These are phyloP conservation scores for Globisporangium apiculatum DNA, from an alignment of 352 stramenopile genomes.

Conservation along the genomic window DNA sequence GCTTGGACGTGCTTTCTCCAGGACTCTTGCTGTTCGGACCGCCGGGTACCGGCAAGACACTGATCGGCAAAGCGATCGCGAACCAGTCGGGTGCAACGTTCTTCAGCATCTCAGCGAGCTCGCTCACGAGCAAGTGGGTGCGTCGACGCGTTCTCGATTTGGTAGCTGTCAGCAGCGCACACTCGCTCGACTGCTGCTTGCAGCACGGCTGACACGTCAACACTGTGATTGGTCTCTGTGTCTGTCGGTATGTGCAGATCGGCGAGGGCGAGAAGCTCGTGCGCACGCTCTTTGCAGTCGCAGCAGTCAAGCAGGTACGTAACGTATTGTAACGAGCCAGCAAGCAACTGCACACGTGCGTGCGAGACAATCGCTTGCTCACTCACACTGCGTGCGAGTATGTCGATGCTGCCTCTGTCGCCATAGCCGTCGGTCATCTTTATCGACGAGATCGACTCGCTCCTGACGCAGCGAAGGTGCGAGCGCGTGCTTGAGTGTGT, in stretches of 20 bases:
- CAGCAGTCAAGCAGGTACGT: conserved; percentile 82
- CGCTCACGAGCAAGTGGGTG: conserved; percentile 98
- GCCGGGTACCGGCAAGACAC: conserved; percentile 95
- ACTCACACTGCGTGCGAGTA: too few species aligned
- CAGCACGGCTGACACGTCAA: too few species aligned
- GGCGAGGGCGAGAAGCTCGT: conserved; percentile 98
- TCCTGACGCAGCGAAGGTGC: conserved; percentile 93
- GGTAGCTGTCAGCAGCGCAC: neutral
- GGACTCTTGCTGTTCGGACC: conserved; percentile 95
- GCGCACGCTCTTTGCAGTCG: conserved; percentile 95
- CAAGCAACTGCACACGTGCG: too few species aligned
- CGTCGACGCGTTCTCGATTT: neutral
- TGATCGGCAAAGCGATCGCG: conserved; percentile 99
- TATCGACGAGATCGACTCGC: conserved; percentile 99
- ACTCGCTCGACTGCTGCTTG: too few species aligned
- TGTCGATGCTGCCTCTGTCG: too few species aligned
- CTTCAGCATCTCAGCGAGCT: conserved; percentile 98
- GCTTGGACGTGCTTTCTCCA: neutral
- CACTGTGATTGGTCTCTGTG: too few species aligned
- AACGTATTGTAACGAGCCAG: neutral
- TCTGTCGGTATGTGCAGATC: conserved; percentile 54
- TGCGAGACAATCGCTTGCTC: too few species aligned
- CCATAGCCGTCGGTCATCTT: conserved; percentile 95
- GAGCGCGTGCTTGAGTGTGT: neutral
- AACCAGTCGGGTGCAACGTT: conserved; percentile 97